phyloP scores from a whole-genome alignment of 1,139 yeast species.

The Geotrichum restrictum region DNA sequence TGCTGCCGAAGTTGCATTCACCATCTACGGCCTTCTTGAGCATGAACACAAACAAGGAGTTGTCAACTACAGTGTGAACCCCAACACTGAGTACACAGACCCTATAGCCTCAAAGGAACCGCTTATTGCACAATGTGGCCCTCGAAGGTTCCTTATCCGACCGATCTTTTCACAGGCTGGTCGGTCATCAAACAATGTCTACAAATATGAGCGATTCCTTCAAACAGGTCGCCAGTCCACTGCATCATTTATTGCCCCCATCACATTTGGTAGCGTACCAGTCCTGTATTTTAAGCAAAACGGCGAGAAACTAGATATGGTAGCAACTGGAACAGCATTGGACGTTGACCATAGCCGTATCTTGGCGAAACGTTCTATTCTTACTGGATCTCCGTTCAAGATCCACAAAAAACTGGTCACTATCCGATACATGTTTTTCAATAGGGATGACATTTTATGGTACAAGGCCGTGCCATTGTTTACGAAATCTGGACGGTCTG shows the following conservation, averaged over 20 bases:
- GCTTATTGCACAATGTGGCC: constrained; percentile 86
- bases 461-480: constrained; percentile 90
- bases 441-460: constrained; percentile 80
- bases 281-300: constrained; percentile 39
- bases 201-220: constrained; percentile 77
- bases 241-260: constrained; percentile 91
- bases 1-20: constrained; percentile 42
- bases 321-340: constrained; percentile 88
- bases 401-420: constrained; percentile 91
- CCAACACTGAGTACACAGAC: constrained; percentile 77
- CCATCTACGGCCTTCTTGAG: constrained; percentile 67
- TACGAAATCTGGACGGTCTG: constrained; percentile 88
- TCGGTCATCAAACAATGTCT: constrained; percentile 76
- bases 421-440: constrained; percentile 95
- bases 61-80: constrained; percentile 72
- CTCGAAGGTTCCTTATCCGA: constrained; percentile 77
- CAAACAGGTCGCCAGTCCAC: constrained; percentile 73
- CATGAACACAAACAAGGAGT: constrained; percentile 86
- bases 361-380: constrained; percentile 77
- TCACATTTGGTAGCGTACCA: constrained; percentile 62
- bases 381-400: constrained; percentile 94
- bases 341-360: constrained; percentile 83
- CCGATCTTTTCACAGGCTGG: constrained; percentile 79
- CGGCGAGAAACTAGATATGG: constrained; percentile 53
- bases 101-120: constrained; percentile 80